Conservation (phyloP, 768 basidiomycete species). For the Baorangia bicolor region DNA sequence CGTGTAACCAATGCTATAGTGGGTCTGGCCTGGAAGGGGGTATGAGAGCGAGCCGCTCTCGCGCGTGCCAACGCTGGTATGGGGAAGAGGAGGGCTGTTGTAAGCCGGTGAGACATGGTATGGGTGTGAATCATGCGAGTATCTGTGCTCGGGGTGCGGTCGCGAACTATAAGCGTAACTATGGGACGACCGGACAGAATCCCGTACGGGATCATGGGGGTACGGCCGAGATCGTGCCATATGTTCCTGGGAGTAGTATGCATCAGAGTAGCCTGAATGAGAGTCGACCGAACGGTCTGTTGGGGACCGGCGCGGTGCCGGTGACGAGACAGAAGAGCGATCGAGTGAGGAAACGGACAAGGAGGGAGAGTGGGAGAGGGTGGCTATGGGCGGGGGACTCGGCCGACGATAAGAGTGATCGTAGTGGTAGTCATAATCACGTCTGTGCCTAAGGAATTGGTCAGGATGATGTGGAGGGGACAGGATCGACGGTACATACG, state of each 20-base stretch:
- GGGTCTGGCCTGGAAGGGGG: constrained; percentile 39
- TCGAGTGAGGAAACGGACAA: constrained; percentile 59
- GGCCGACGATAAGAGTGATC: constrained; percentile 40
- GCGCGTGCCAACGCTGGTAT: constrained; percentile 20
- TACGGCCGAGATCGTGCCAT: constrained; percentile 32
- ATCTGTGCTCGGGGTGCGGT: constrained; percentile 30
- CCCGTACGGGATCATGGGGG: constrained; percentile 34
- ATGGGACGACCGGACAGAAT: constrained; percentile 36
- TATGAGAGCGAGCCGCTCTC: constrained; percentile 32
- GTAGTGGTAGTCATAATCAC: constrained; percentile 42
- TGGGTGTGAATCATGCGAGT: constrained; percentile 34
- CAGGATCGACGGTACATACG: constrained; percentile 30
- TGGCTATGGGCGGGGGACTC: constrained; percentile 50
- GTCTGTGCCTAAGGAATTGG: constrained; percentile 31
- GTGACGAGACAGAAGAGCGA: constrained; percentile 59
- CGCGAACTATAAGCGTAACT: constrained; percentile 31
- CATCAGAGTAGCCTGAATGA: constrained; percentile 35
- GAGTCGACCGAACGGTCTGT: constrained; percentile 33
- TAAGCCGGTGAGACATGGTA: constrained; percentile 29
- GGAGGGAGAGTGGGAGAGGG: constrained; percentile 58
- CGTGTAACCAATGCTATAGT: constrained; percentile 50
- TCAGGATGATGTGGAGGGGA: constrained; percentile 31
- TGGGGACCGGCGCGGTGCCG: constrained; percentile 47
- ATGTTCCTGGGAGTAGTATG: constrained; percentile 40
- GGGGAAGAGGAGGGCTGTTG: constrained; percentile 29